Evolutionary conservation across 2,329 filamentous ascomycete species (phyloP), one percentile per base, ranked within the genome.

Genomic region (Thielaviopsis populi): DNA sequence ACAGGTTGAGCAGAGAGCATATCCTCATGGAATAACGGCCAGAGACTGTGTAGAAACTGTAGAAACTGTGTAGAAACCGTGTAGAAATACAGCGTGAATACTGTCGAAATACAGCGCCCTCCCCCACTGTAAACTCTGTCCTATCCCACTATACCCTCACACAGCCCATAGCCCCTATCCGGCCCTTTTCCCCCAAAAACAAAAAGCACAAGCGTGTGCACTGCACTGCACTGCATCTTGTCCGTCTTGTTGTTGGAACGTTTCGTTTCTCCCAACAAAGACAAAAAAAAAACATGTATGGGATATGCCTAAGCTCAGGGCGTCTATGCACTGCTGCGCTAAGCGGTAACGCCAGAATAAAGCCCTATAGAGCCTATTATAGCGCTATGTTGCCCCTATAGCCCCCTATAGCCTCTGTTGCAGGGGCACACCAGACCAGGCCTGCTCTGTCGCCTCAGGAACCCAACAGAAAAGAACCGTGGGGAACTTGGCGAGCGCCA

Each of bases 201-300:
- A 50, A 22, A 17, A 24, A 2, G 10, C 22, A 50, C 46, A 50
- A 50, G 15, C 46, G 7, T 50, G 4, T 19, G 17, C 11, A 19
- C n/a, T 13, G 19, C 15, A 10, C 46, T 11, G 1, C 24, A 15
- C 24, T 24, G 13, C 46, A 19, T 24, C 13, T 48, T n/a, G n/a
- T 24, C 46, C 27, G 22, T 11, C 8, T 56, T 19, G 15, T 56
- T 56, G 53, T 56, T 56, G 53, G 53, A 37, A 22, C 53, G 24
- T 30, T n/a, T 56, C 53, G 5, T 30, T 56, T 56, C 24, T 56
- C 53, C 53, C 53, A 56, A 56, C 53, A 56, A 56, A 56, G 53
- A 56, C 53, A 30, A 37, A 56, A n/a, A 30, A 33, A 56, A 15
- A 11, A 11, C 46, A 50, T 19, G 30, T 6, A 33, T 13, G 19